phyloP scores from a whole-genome alignment of 1,284 basidiomycete genomes.

The Agroathelia rolfsii region DNA sequence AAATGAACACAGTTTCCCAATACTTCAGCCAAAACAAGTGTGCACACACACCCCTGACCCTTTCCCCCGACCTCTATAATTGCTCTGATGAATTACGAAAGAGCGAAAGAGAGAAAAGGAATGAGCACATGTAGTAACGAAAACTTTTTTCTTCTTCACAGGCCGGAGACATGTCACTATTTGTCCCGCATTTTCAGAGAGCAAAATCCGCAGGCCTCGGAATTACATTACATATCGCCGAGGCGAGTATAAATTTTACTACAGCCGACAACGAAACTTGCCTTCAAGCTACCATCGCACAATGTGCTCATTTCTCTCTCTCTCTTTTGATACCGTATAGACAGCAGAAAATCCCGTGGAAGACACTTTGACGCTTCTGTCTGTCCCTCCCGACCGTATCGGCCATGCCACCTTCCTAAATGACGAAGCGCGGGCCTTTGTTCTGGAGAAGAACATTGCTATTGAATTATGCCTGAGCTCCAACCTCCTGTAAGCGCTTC shows the following conservation, averaged over 20 bases:
- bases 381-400: slow-evolving; percentile 56
- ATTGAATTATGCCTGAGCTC: slow-evolving; percentile 79
- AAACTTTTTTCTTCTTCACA: slow-evolving; percentile 11
- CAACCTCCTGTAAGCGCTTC: slow-evolving; percentile 53
- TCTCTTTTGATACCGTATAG: slow-evolving; percentile 21
- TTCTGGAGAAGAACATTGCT: slow-evolving; percentile 48
- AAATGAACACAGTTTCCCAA: slow-evolving; percentile 9
- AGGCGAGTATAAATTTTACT: slow-evolving; percentile 34
- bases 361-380: slow-evolving; percentile 59
- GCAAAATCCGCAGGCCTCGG: slow-evolving; percentile 53
- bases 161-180: slow-evolving; percentile 46
- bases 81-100: too few relatives aligned
- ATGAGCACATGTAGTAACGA: neutral
- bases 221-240: slow-evolving; percentile 73
- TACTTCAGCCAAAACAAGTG: too few relatives aligned
- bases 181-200: slow-evolving; percentile 40
- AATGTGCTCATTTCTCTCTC: neutral
- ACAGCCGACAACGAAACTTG: too few relatives aligned
- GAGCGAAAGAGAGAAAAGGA: too few relatives aligned
- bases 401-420: slow-evolving; percentile 79
- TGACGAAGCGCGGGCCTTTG: slow-evolving; percentile 44
- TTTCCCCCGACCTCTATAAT: too few relatives aligned
- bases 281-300: neutral
- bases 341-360: slow-evolving; percentile 36
- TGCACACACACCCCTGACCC: neutral